Base-by-base conservation (phyloP, 164 flowering plant species). In the Dillenia suffruticosa region DNA sequence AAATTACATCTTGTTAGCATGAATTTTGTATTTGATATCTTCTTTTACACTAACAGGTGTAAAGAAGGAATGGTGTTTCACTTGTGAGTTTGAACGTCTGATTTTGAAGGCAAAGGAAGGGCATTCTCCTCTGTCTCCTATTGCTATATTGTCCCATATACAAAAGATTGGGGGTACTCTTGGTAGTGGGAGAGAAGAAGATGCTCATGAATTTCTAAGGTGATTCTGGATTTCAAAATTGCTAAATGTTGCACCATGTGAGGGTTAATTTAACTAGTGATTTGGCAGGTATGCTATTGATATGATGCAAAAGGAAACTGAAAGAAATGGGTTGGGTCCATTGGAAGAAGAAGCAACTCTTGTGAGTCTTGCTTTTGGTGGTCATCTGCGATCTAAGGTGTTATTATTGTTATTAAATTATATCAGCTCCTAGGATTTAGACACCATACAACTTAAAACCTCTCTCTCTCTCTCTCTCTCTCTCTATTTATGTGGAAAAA, bases 191-290 rank as follows among this genome's bases (percentile, higher is more conserved):
- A 80, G 73, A 74, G 84, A 87, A 73, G 96, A 89, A 79, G 98
- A 93, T 74, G 97, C 98, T 12, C 98, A 93, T 77, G 98, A 93
- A 65, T 93, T 93, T 76, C 70, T 93, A 63, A 85, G 97, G 98
- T 87, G 49, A 73, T 68, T 22, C 51, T 49, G 13, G 2, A 10
- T 52, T 58, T 69, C 10, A n/a, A 8, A 45, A 54, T 32, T 32
- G 43, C 44, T 17, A 14, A 59, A 46, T 45, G 14, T 16, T 32
- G 57, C 46, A 51, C 52, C 11, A 32, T 12, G 7, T 24, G 22
- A 50, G 15, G 22, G 57, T 11, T 44, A 49, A 13, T 12, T 44
- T 57, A 52, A 22, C 59, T 51, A 50, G 8, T 52, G 50, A 44
- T 47, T 51, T 76, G 63, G 62, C 80, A 93, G 98, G 84, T 85